Evolutionary conservation across 805 yeast genomes (phyloP).

Genomic region (Candida quercuum): DNA sequence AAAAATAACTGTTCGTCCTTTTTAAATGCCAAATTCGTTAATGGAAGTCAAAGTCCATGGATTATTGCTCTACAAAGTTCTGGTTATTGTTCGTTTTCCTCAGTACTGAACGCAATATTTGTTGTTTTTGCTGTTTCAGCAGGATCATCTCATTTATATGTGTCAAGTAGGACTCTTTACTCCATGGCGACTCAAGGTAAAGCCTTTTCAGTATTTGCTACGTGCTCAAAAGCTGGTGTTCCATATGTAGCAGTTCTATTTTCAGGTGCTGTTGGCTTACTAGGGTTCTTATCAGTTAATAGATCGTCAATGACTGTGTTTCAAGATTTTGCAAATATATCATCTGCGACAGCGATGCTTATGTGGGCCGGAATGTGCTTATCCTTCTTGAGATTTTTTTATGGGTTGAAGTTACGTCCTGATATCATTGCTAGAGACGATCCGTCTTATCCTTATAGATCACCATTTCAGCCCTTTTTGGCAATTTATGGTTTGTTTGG

Average conservation of each 20-base stretch:
- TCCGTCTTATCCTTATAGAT: conserved; percentile 59
- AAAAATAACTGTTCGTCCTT: conserved; percentile 5
- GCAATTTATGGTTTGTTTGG: conserved; percentile 61
- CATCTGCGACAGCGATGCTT: conserved; percentile 69
- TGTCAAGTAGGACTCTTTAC: conserved; percentile 50
- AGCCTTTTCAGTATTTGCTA: conserved; percentile 54
- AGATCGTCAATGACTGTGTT: conserved; percentile 56
- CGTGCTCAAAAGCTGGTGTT: conserved; percentile 58
- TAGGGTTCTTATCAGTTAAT: conserved; percentile 57
- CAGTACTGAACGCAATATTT: conserved; percentile 44
- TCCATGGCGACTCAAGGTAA: conserved; percentile 49
- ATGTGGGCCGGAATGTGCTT: conserved; percentile 76
- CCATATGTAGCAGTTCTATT: conserved; percentile 67
- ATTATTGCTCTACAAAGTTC: conserved; percentile 51
- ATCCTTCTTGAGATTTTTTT: conserved; percentile 58
- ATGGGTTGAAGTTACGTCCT: conserved; percentile 54
- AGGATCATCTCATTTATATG: conserved; percentile 49
- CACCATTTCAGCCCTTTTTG: conserved; percentile 65
- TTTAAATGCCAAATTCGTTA: conserved; percentile 2
- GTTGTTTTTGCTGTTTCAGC: conserved; percentile 51
- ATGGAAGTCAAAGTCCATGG: conserved; percentile 51
- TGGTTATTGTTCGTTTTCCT: conserved; percentile 42
- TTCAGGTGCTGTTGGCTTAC: conserved; percentile 53
- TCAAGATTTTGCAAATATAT: conserved; percentile 58
- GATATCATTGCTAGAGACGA: conserved; percentile 63